Base-by-base conservation (phyloP, 1,284 basidiomycete genomes). In the Takashimella tepidaria region DNA sequence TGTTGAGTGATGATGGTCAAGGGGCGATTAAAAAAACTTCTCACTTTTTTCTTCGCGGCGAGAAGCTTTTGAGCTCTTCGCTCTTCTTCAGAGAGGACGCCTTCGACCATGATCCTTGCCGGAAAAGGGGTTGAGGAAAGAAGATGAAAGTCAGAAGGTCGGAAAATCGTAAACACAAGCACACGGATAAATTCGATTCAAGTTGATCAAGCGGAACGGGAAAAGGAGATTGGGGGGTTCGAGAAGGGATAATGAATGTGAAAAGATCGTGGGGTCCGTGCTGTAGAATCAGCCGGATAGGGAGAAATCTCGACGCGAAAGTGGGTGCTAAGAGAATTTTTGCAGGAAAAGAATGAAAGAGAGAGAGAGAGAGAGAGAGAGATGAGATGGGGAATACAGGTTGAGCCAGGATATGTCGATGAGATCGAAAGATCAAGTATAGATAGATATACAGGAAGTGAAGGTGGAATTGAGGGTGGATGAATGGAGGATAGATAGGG, bases 31-130 rank as follows among this genome's bases (percentile, higher is more conserved):
- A 37, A 8, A 37, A 37, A 37, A n/a, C n/a, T 41, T 54, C 62
- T 51, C 52, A 70, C 70, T 64, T 70, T 71, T 47, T 67, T 70
- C 53, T 61, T 59, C 3, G 70, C 70, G 19, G 68, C 59, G 21
- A 66, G 60, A 13, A 73, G 58, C 51, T 66, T 60, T 50, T 61
- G 60, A 16, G 68, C 66, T 50, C 68, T 55, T 49, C 52, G 55
- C 45, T 37, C 31, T 37, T 37, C 31, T 37, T 37, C 31, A 16
- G 31, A 37, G 31, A 37, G 31, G 31, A 37, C 10, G 16, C 10
- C 8, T 8, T 37, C 31, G 31, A 16, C 8, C 31, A 37, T 37
- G 31, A 16, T 37, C 31, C n/a, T n/a, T n/a, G n/a, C n/a, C n/a
- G n/a, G n/a, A 37, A 37, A 16, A 37, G 31, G 31, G 31, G 16